phyloP scores from a whole-genome alignment of 306 rosid genomes.

The Rosa persica region DNA sequence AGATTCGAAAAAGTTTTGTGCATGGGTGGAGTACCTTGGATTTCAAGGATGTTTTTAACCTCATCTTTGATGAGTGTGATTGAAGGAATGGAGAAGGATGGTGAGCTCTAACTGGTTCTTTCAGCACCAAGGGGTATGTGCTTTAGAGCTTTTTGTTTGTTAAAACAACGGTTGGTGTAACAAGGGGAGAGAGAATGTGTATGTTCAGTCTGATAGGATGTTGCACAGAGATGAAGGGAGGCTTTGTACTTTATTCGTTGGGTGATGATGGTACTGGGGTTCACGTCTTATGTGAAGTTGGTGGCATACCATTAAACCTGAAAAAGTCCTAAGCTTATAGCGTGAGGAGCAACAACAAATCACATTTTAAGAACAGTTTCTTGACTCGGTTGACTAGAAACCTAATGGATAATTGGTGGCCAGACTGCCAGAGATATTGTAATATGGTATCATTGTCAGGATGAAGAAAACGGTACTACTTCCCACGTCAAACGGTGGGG shows the following conservation, averaged over 20 bases:
- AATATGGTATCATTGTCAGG: too few species aligned
- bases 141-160: neutral
- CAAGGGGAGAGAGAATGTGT: constrained; percentile 21
- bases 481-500: too few species aligned
- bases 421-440: too few species aligned
- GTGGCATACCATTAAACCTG: constrained; percentile 20
- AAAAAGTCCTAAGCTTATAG: neutral
- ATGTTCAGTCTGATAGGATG: neutral
- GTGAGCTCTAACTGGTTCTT: constrained; percentile 21
- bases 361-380: too few species aligned
- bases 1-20: constrained; percentile 43
- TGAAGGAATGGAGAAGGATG: constrained; percentile 39
- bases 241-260: neutral
- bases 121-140: constrained; percentile 22
- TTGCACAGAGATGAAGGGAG: constrained; percentile 10
- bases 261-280: constrained; percentile 19
- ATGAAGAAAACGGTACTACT: too few species aligned
- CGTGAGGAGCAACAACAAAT: neutral
- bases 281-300: constrained; percentile 25
- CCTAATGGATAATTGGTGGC: too few species aligned
- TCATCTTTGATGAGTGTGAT: constrained; percentile 60
- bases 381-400: too few species aligned
- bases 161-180: constrained; percentile 36
- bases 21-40: constrained; percentile 77
- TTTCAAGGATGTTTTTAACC: constrained; percentile 61